These are phyloP conservation scores for Ophiobolus disseminans DNA, from an alignment of 2,329 filamentous ascomycete species.

Conservation along the genomic window DNA sequence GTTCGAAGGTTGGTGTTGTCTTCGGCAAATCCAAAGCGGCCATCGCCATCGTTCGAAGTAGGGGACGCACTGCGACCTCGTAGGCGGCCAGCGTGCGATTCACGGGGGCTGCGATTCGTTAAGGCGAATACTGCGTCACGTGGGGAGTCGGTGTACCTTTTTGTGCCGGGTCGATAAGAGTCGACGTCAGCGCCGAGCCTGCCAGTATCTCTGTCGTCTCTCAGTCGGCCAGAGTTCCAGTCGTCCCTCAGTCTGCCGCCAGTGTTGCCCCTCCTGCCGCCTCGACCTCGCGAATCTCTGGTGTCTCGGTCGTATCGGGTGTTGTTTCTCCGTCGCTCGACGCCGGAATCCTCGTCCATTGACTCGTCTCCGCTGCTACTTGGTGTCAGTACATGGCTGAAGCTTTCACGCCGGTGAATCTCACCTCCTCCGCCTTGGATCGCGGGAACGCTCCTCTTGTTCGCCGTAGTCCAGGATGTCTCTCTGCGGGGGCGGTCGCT, in stretches of 20 bases:
- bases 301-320: slow-evolving; percentile 27
- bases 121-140: slow-evolving; percentile 1
- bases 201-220: slow-evolving; percentile 15
- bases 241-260: slow-evolving; percentile 6
- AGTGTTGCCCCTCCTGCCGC: slow-evolving; percentile 18
- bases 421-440: slow-evolving; percentile 34
- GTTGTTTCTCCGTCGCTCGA: slow-evolving; percentile 31
- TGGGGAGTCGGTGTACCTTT: slow-evolving; percentile 22
- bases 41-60: slow-evolving; percentile 54
- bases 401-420: neutral
- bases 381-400: slow-evolving; percentile 30
- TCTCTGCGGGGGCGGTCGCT: slow-evolving; percentile 57
- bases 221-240: slow-evolving; percentile 17
- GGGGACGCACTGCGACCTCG: slow-evolving; percentile 69
- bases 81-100: slow-evolving; percentile 56
- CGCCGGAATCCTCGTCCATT: slow-evolving; percentile 76
- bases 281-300: slow-evolving; percentile 25
- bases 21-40: slow-evolving; percentile 59
- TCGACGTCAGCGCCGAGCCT: slow-evolving; percentile 34
- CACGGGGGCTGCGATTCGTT: slow-evolving; percentile 27
- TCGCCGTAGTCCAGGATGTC: slow-evolving; percentile 42
- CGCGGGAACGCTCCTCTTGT: slow-evolving; percentile 27
- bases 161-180: slow-evolving; percentile 39
- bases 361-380: slow-evolving; percentile 68
- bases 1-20: slow-evolving; percentile 51